These are phyloP conservation scores for Panicum miliaceum DNA, from an alignment of 176 grass and related monocot species.

Conservation along the genomic window DNA sequence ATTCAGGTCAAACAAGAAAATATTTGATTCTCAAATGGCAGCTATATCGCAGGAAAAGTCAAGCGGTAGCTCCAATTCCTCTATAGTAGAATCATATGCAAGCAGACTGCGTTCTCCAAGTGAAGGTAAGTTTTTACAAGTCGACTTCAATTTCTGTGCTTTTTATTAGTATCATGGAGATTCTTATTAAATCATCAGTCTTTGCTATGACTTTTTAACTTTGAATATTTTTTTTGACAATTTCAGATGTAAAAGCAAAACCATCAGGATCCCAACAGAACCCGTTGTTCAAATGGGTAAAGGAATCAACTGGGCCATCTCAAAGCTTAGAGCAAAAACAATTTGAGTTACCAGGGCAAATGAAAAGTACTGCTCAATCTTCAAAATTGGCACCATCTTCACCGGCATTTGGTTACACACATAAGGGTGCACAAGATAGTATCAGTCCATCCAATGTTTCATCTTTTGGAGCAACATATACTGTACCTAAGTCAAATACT, in stretches of 20 bases:
- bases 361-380: slow-evolving; percentile 51
- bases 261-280: slow-evolving; percentile 54
- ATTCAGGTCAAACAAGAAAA: slow-evolving; percentile 80
- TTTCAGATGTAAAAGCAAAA: slow-evolving; percentile 54
- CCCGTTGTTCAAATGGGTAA: slow-evolving; percentile 87
- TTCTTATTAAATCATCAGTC: slow-evolving; percentile 41
- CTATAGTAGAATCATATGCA: slow-evolving; percentile 54
- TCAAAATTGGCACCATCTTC: slow-evolving; percentile 54
- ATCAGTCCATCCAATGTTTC: slow-evolving; percentile 44
- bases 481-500: slow-evolving; percentile 41
- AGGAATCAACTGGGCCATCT: slow-evolving; percentile 56
- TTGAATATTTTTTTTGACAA: slow-evolving; percentile 39
- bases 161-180: slow-evolving; percentile 34
- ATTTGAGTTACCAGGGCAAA: slow-evolving; percentile 52
- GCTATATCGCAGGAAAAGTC: slow-evolving; percentile 54
- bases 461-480: slow-evolving; percentile 51
- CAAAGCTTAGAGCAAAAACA: slow-evolving; percentile 53
- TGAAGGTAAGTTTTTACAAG: slow-evolving; percentile 54
- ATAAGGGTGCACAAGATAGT: slow-evolving; percentile 48
- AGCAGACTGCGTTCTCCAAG: slow-evolving; percentile 45
- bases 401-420: slow-evolving; percentile 36
- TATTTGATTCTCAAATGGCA: slow-evolving; percentile 75
- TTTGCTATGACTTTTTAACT: slow-evolving; percentile 19
- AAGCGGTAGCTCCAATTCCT: slow-evolving; percentile 42
- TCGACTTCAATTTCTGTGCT: slow-evolving; percentile 13